Base-by-base conservation (phyloP, 2,329 filamentous ascomycete genomes). In the Trichophyton simii region DNA sequence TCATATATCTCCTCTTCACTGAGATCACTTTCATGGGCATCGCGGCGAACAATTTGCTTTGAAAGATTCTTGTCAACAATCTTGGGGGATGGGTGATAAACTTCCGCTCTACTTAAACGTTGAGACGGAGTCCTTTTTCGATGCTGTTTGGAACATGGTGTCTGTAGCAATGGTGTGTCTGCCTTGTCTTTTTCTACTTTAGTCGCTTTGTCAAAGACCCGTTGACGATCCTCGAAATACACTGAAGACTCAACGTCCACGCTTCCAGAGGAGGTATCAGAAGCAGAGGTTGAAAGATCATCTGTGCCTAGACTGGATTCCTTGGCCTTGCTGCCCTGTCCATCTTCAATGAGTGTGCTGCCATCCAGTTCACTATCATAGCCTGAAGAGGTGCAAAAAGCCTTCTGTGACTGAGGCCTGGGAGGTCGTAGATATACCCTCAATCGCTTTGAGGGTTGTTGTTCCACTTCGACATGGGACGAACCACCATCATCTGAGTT, bases 1-100 rank as follows among this genome's bases (percentile, higher is more conserved):
- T 28, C 15, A 3, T 62, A 61, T 9, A 65, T 25, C 31, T 66
- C 66, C 28, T 66, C 62, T 5, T 66, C 65, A 42, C 60, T 61
- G 11, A 61, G 38, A 25, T 65, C 58, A 18, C 61, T 59, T 31
- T 68, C 64, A 8, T 66, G 59, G 9, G 64, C 59, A 20, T 66
- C 63, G 5, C 54, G 44, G n/a, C 22, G 34, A 58, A 65, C 46
- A 54, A 63, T 63, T n/a, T 44, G 13, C 7, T 55, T 60, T 9
- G 42, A 48, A 38, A 63, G 48, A 42, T 64, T 59, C 38, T 59
- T 63, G 48, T 64, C 60, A 1, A 65, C 57, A n/a, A 60, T 44
- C 22, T 63, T 41, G 20, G 57, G 60, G 11, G 63, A 60, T 9
- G 64, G 63, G 18, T 20, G 28, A 44, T 58, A 58, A 8, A 36